phyloP scores from a whole-genome alignment of 768 basidiomycete genomes.

The Termitomyces titanicus region DNA sequence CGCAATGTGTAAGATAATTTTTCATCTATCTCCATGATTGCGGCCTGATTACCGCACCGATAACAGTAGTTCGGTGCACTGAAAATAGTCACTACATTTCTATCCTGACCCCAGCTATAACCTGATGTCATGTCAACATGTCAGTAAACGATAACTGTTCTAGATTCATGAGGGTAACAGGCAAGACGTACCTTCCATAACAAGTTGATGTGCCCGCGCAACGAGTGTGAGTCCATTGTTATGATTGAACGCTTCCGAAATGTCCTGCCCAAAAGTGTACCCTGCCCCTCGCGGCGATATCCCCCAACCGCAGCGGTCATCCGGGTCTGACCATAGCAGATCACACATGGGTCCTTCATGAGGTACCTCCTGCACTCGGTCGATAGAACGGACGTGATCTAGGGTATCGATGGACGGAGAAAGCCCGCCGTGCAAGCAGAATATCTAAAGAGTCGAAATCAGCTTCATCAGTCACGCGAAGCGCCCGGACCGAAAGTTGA shows the following conservation, averaged over 20 bases:
- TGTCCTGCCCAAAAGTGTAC: conserved; percentile 99
- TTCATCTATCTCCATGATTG: conserved; percentile 99
- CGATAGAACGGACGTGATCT: conserved; percentile 98
- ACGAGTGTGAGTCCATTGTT: conserved; percentile 97
- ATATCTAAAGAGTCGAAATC: conserved; percentile 62
- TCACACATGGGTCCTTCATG: conserved; percentile 99
- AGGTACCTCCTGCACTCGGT: conserved; percentile 98
- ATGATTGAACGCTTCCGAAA: conserved; percentile 98
- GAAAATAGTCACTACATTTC: conserved; percentile 99
- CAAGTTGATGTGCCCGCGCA: conserved; percentile 90
- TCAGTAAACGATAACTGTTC: background rate
- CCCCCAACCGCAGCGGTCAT: conserved; percentile 99
- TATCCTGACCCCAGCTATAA: conserved; percentile 98
- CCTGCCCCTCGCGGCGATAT: conserved; percentile 98
- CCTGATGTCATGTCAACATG: conserved; percentile 35
- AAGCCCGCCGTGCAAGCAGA: conserved; percentile 96
- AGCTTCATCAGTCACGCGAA: conserved; percentile 17
- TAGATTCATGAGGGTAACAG: background rate
- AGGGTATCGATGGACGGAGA: conserved; percentile 99
- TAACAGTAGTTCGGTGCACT: conserved; percentile 99
- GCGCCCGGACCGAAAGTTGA: conserved; percentile 3
- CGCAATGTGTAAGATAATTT: conserved; percentile 93
- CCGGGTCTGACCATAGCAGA: conserved; percentile 98
- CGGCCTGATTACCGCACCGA: conserved; percentile 98
- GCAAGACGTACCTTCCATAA: conserved; percentile 83